phyloP scores from a whole-genome alignment of 2,329 filamentous ascomycete genomes.

The Tothia fuscella region DNA sequence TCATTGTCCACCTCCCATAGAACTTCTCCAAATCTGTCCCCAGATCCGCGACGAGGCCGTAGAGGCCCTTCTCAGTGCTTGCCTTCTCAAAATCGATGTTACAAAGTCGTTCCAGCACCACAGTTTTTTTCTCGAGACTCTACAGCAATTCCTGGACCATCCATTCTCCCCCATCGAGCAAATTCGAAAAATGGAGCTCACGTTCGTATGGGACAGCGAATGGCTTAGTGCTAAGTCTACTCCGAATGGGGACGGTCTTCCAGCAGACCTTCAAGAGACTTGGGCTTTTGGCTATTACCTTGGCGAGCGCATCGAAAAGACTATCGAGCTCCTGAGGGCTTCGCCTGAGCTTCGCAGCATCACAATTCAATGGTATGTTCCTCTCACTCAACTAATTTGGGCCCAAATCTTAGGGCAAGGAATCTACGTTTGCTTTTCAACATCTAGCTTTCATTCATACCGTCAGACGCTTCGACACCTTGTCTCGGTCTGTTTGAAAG shows the following conservation, averaged over 20 bases:
- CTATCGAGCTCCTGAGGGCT: background rate
- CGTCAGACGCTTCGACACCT: too few relatives aligned
- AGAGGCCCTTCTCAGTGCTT: background rate
- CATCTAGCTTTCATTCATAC: too few relatives aligned
- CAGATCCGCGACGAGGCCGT: conserved; percentile 7
- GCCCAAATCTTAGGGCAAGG: too few relatives aligned
- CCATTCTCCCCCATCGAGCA: conserved; percentile 5
- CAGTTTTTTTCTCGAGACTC: conserved; percentile 8
- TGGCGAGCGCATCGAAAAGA: conserved; percentile 2
- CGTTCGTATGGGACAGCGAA: conserved; percentile 8
- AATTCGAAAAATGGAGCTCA: conserved; percentile 6
- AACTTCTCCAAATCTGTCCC: conserved; percentile 3
- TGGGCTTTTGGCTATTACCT: conserved; percentile 3
- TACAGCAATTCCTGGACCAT: conserved; percentile 1
- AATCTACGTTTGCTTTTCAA: too few relatives aligned
- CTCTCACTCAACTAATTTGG: too few relatives aligned
- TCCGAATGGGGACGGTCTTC: background rate
- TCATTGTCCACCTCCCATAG: conserved; percentile 7
- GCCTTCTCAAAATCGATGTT: conserved; percentile 4
- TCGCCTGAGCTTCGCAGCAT: conserved; percentile 2
- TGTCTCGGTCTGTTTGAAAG: too few relatives aligned
- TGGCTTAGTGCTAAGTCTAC: conserved; percentile 7
- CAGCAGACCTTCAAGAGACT: background rate
- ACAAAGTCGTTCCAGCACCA: conserved; percentile 1
- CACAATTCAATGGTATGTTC: background rate